Base-by-base conservation (phyloP, 345 rosid species). In the Murraya koenigii region DNA sequence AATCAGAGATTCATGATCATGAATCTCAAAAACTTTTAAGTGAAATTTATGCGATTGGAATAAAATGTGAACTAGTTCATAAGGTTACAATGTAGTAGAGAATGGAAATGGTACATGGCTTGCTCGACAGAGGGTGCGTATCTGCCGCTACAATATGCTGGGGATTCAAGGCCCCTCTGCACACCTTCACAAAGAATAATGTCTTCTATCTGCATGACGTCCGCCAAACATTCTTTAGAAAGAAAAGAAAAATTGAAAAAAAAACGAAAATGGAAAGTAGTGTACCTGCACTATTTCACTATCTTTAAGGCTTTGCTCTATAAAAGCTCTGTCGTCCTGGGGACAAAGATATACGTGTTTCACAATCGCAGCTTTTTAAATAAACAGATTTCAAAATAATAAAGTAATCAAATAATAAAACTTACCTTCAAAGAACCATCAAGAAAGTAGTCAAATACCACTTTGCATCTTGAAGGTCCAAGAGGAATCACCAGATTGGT, bases 381-480 rank as follows among this genome's bases (percentile, higher is more conserved):
- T 38, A 44, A 11, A 44, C 17, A 3, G 49, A 17, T 44, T 44
- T 44, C 17, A 13, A 44, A 11, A 44, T 44, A 3, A 17, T 13
- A 44, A 44, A 4, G 15, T 44, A 13, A 17, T 13, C 49, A 3
- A 44, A 3, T 44, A 13, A 44, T 14, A 69, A 71, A 19, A 30
- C 41, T 67, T 85, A 92, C 98, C 98, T 85, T 85, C 56, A 85
- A 78, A 76, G 83, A 80, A 75, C 81, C 85, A 71, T 93, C 96
- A 72, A 95, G 89, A 79, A 93, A 93, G 78, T 92, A 93, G 88
- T 93, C 96, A 70, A 95, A 93, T 81, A 95, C 85, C 38, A 95
- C 96, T 47, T 78, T 81, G 86, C 99, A 92, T 83, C 80, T 92
- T 76, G 86, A 74, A 39, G 93, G 93, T 77, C 91, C 98, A 66